Base-by-base conservation (phyloP, 2,329 filamentous ascomycete species). In the Ceratocystiopsis sp. region DNA sequence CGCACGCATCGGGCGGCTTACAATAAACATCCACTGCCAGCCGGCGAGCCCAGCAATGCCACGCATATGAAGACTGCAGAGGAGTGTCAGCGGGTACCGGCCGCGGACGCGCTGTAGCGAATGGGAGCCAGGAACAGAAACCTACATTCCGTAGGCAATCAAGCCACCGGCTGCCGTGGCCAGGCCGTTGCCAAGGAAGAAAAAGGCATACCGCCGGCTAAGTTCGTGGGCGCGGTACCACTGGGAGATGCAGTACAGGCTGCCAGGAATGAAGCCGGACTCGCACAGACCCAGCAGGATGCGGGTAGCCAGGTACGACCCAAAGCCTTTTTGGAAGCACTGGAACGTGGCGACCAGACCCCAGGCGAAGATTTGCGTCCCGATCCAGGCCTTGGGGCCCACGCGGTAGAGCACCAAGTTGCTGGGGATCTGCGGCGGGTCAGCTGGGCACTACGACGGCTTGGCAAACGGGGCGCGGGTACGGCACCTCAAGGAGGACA, bases 11-110 rank as follows among this genome's bases (percentile, higher is more conserved):
- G 10, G 21, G 32, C 17, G 2, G 25, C 45, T 37, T 11, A 44
- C 42, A 33, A 49, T 53, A 45, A 73, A 74, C 2, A 74, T 58
- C 70, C 71, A 75, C 49, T 68, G 67, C 70, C 70, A 75, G n/a
- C 71, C 70, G 0, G 64, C 52, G 43, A 66, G 57, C 8, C 64
- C 65, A 2, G 57, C 60, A 1, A 64, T 59, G 1, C 67, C 69
- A 8, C 61, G 55, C 58, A 75, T 64, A 43, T 67, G 65, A 19
- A 75, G 58, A 34, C 33, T 32, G 25, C n/a, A 11, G 25, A 7
- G 18, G 25, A 7, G 25, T 4, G 36, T 37, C 17, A 37, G 36
- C n/a, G 35, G 35, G 6, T 4, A 17, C 2, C 35, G 12, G n/a
- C 5, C 10, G 13, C 4, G n/a, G 35, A 36, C 8, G 18, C 18